A percentile compares a stretch with the other conserved stretches of the same genome.
phyloP scores from a whole-genome alignment of 129 eudicot genomes.

The Cynara cardunculus region DNA sequence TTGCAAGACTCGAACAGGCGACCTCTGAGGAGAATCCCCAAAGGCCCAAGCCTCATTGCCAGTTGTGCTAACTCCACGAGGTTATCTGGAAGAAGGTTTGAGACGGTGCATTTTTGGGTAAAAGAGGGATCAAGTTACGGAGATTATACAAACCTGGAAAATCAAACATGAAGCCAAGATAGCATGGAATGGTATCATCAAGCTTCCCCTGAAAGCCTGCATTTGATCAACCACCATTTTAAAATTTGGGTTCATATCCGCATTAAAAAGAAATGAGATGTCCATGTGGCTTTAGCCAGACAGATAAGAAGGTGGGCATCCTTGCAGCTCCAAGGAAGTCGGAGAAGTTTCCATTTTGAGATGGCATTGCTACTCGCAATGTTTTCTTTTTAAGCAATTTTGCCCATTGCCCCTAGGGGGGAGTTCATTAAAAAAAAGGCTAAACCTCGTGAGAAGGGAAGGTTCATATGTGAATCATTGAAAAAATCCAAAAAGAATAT shows the following conservation, averaged over 20 bases:
- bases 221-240: slow-evolving; percentile 5
- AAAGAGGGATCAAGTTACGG: background rate
- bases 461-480: too few relatives aligned
- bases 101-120: background rate
- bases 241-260: background rate
- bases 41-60: too few relatives aligned
- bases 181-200: slow-evolving; percentile 85
- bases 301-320: background rate
- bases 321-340: background rate
- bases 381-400: background rate
- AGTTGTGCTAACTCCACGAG: too few relatives aligned
- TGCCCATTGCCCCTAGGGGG: background rate
- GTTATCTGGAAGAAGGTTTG: background rate
- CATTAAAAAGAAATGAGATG: background rate
- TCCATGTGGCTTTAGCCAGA: background rate
- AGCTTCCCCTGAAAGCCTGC: slow-evolving; percentile 86
- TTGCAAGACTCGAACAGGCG: too few relatives aligned
- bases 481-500: too few relatives aligned
- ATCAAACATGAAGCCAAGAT: slow-evolving; percentile 64
- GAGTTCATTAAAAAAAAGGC: too few relatives aligned
- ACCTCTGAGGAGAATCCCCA: too few relatives aligned
- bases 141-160: slow-evolving; percentile 58
- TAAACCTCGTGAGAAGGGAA: too few relatives aligned
- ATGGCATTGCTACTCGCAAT: background rate
- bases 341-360: background rate